Evolutionary conservation across 2,329 filamentous ascomycete species (phyloP).

Genomic region (Xylaria sp.): DNA sequence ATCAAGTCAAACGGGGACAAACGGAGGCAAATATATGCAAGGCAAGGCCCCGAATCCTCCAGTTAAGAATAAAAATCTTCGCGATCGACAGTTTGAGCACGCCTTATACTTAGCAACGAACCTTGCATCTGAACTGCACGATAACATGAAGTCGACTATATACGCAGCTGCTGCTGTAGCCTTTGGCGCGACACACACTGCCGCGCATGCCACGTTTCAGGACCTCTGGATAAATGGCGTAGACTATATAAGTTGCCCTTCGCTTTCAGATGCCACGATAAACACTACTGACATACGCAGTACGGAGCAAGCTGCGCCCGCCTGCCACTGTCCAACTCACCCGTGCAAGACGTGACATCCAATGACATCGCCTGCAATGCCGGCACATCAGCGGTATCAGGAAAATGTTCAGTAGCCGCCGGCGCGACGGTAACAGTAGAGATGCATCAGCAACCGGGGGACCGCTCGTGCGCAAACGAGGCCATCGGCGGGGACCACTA

Average conservation of each 20-base stretch:
- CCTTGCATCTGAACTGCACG: not conserved
- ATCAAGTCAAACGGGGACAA: not conserved
- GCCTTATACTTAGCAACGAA: not conserved
- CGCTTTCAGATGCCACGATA: not conserved
- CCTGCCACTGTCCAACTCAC: conserved; percentile 62
- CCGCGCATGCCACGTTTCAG: conserved; percentile 64
- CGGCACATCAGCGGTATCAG: conserved; percentile 50
- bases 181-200: conserved; percentile 52
- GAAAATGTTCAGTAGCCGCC: conserved; percentile 60
- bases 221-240: conserved; percentile 61
- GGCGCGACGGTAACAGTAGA: conserved; percentile 65
- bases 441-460: conserved; percentile 61
- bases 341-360: conserved; percentile 58
- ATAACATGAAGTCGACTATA: conserved; percentile 54
- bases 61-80: not conserved
- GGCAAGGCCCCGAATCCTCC: not conserved
- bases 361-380: conserved; percentile 58
- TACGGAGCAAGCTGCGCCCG: conserved; percentile 60
- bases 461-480: conserved; percentile 54
- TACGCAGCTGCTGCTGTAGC: conserved; percentile 47
- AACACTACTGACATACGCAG: conserved; percentile 42
- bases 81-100: not conserved
- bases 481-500: conserved; percentile 59
- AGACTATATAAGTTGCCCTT: conserved; percentile 49
- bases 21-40: conserved; percentile 15